These are phyloP conservation scores for Calocera viscosa DNA, from an alignment of 768 basidiomycete species.

Conservation along the genomic window DNA sequence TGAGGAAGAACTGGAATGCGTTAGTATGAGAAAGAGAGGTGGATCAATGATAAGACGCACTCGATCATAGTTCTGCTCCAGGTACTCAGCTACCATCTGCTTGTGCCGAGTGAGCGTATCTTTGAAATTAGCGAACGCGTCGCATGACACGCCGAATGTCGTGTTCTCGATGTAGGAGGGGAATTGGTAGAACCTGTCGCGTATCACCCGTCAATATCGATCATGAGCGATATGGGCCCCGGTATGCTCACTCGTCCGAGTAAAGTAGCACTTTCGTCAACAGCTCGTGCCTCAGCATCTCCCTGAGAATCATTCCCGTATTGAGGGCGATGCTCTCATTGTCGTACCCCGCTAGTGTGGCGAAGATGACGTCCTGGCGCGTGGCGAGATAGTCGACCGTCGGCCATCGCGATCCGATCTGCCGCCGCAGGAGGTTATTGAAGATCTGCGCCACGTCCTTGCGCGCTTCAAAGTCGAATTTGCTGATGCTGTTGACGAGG, in stretches of 20 bases:
- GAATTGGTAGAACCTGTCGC: constrained; percentile 90
- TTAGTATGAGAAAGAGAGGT: constrained; percentile 5
- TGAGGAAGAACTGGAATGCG: constrained; percentile 71
- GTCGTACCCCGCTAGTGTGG: constrained; percentile 75
- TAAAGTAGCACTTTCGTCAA: constrained; percentile 79
- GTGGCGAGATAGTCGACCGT: constrained; percentile 86
- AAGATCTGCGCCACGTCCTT: constrained; percentile 37
- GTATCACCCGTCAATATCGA: background rate
- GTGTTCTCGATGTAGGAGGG: constrained; percentile 94
- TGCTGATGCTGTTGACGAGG: constrained; percentile 38
- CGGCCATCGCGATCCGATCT: constrained; percentile 89
- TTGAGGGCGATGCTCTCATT: constrained; percentile 95
- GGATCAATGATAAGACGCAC: constrained; percentile 34
- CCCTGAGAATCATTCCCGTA: constrained; percentile 93
- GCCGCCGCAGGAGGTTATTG: constrained; percentile 43
- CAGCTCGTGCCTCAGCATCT: constrained; percentile 90
- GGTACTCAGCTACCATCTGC: constrained; percentile 91
- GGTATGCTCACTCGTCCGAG: constrained; percentile 74
- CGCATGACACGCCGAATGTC: constrained; percentile 95
- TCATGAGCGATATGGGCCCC: background rate
- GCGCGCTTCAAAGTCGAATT: constrained; percentile 26
- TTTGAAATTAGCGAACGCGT: constrained; percentile 95
- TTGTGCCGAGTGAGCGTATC: constrained; percentile 95
- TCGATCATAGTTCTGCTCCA: constrained; percentile 94
- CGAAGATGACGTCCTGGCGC: constrained; percentile 63